phyloP scores from a whole-genome alignment of 495 filamentous ascomycete genomes.

The Xylaria cubensis region DNA sequence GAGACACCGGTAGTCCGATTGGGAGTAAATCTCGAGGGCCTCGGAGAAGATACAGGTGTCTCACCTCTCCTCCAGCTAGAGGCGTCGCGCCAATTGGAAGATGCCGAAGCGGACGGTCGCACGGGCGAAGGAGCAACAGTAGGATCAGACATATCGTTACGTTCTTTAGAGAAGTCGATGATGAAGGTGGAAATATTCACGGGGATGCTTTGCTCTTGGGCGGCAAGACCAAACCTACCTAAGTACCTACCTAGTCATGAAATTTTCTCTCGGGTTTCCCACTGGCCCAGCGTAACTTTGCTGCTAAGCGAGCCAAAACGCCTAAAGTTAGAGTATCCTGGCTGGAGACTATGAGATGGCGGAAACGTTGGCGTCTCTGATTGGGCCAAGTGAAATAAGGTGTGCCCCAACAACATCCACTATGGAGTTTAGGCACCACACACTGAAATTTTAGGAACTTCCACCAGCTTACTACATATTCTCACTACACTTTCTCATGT shows the following conservation, averaged over 20 bases:
- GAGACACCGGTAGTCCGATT: slow-evolving; percentile 12
- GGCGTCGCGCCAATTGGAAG: slow-evolving; percentile 26
- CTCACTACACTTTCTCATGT: not conserved
- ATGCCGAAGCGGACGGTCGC: not conserved
- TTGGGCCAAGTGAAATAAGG: slow-evolving; percentile 4
- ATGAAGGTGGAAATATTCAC: not conserved
- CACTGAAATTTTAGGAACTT: slow-evolving; percentile 12
- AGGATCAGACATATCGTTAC: slow-evolving; percentile 15
- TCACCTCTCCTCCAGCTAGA: slow-evolving; percentile 25
- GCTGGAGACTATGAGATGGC: slow-evolving; percentile 1
- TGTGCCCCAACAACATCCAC: slow-evolving; percentile 15
- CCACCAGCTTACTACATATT: not conserved
- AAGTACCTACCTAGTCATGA: slow-evolving; percentile 4
- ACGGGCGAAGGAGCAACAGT: slow-evolving; percentile 11
- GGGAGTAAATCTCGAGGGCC: slow-evolving; percentile 12
- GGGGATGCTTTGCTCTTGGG: slow-evolving; percentile 3
- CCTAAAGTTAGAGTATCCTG: not conserved
- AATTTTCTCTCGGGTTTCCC: slow-evolving; percentile 24
- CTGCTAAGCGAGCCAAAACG: slow-evolving; percentile 23
- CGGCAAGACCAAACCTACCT: slow-evolving; percentile 3
- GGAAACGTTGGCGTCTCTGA: slow-evolving; percentile 22
- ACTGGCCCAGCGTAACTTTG: not conserved
- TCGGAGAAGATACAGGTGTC: slow-evolving; percentile 10
- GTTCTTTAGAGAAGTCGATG: not conserved
- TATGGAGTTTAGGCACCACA: not conserved